Evolutionary conservation across 352 stramenopile species (phyloP).

Genomic region (Phytophthora cryptogea): DNA sequence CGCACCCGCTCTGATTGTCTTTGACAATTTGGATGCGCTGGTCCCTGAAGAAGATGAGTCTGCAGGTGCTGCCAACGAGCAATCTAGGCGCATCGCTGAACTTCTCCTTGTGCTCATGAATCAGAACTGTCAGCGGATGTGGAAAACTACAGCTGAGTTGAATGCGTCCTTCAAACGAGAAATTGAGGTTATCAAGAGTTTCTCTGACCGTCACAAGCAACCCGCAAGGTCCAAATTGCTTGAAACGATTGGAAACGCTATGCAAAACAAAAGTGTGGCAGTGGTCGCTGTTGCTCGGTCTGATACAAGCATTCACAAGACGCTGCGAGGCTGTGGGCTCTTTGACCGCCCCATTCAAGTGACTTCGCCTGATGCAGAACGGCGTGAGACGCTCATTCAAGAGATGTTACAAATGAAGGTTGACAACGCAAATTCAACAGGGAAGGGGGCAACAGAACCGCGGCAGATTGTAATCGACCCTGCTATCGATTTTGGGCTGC

Average conservation of each 20-base stretch:
- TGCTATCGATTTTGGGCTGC: slow-evolving; percentile 61
- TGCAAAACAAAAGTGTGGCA: slow-evolving; percentile 69
- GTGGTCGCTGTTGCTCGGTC: slow-evolving; percentile 63
- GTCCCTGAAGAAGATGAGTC: slow-evolving; percentile 82
- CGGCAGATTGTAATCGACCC: slow-evolving; percentile 43
- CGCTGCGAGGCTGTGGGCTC: slow-evolving; percentile 58
- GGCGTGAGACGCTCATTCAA: slow-evolving; percentile 62
- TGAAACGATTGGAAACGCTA: slow-evolving; percentile 51
- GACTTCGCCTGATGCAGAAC: slow-evolving; percentile 59
- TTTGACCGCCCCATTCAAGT: slow-evolving; percentile 75
- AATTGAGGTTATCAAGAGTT: slow-evolving; percentile 30
- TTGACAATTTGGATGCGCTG: slow-evolving; percentile 88
- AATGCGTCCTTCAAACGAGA: slow-evolving; percentile 59
- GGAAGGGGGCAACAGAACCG: slow-evolving; percentile 12
- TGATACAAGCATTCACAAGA: slow-evolving; percentile 72
- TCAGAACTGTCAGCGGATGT: slow-evolving; percentile 56
- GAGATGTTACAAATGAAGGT: slow-evolving; percentile 68
- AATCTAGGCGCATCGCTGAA: slow-evolving; percentile 85
- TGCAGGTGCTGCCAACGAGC: slow-evolving; percentile 73
- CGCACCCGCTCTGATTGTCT: slow-evolving; percentile 65
- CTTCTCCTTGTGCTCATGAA: slow-evolving; percentile 67
- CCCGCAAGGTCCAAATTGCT: slow-evolving; percentile 43
- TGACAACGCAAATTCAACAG: slow-evolving; percentile 22
- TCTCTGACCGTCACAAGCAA: slow-evolving; percentile 18
- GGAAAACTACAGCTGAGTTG: slow-evolving; percentile 61